Evolutionary conservation across 148 eudicot genomes (phyloP).

Genomic region (Vaccinium vitisidaea): DNA sequence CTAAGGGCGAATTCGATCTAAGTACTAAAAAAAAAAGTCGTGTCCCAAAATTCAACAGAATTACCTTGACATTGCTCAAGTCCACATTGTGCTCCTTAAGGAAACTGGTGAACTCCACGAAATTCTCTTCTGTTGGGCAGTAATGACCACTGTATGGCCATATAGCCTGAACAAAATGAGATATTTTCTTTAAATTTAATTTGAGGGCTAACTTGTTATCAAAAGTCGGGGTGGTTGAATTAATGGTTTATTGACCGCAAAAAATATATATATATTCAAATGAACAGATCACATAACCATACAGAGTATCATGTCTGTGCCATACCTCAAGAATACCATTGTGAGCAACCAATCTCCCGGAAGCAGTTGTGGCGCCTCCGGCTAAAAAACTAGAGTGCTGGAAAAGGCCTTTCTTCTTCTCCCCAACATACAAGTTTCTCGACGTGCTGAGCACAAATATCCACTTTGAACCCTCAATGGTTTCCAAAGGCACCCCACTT

Average conservation of each 20-base stretch:
- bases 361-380: constrained; percentile 29
- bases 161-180: constrained; percentile 24
- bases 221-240: background rate
- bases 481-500: constrained; percentile 18
- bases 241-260: background rate
- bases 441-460: constrained; percentile 37
- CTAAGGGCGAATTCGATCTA: too few species aligned
- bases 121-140: constrained; percentile 38
- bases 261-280: too few species aligned
- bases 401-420: constrained; percentile 33
- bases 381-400: constrained; percentile 43
- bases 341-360: constrained; percentile 34
- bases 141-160: constrained; percentile 46
- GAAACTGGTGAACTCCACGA: constrained; percentile 28
- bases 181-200: background rate
- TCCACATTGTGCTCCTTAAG: constrained; percentile 32
- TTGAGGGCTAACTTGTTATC: background rate
- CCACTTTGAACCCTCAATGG: constrained; percentile 31
- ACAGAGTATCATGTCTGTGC: background rate
- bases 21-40: too few species aligned
- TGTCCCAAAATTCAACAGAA: too few species aligned
- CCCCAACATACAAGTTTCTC: constrained; percentile 31
- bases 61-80: constrained; percentile 34
- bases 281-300: background rate
- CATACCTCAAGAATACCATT: constrained; percentile 35